Conservation (phyloP, 768 basidiomycete genomes). For the Mycena latifolia region DNA sequence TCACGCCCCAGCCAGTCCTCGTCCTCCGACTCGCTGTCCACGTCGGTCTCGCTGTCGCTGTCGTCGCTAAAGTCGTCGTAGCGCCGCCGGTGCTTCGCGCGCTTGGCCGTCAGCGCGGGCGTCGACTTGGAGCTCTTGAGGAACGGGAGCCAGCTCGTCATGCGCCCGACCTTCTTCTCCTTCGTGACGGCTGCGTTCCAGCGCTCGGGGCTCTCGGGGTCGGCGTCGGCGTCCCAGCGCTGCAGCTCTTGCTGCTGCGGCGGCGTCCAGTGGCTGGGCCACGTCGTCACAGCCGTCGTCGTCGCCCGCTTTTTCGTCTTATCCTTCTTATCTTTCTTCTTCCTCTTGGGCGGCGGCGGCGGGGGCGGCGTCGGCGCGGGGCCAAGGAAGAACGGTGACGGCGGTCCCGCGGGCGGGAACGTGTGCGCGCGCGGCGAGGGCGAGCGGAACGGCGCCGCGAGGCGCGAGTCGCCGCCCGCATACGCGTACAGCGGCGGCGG, state of each 20-base stretch:
- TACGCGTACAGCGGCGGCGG: slow-evolving; percentile 7
- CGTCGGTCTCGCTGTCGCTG: slow-evolving; percentile 9
- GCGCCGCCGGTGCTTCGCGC: not conserved
- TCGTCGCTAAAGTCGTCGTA: slow-evolving; percentile 9
- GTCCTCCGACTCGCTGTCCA: slow-evolving; percentile 18
- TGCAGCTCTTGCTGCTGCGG: not conserved
- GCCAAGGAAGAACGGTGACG: slow-evolving; percentile 5
- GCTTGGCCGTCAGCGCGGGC: slow-evolving; percentile 9
- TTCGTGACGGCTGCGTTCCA: slow-evolving; percentile 33
- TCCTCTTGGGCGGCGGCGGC: slow-evolving; percentile 9
- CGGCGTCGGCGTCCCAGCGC: slow-evolving; percentile 10
- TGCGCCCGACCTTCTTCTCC: slow-evolving; percentile 25
- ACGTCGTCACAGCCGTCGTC: slow-evolving; percentile 21
- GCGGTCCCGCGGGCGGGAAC: slow-evolving; percentile 12
- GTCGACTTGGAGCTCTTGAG: slow-evolving; percentile 11
- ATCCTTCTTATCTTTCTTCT: slow-evolving; percentile 10
- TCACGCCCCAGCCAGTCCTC: slow-evolving; percentile 25
- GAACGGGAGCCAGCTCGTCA: slow-evolving; percentile 30
- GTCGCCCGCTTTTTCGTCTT: not conserved
- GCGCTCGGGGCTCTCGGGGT: slow-evolving; percentile 21
- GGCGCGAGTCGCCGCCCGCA: slow-evolving; percentile 2
- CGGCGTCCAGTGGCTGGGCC: slow-evolving; percentile 25
- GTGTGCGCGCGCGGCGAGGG: slow-evolving; percentile 14
- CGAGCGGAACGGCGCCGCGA: slow-evolving; percentile 13
- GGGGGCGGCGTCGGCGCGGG: slow-evolving; percentile 11